Percentiles rank a stretch among this genome's conserved stretches.
phyloP scores from a whole-genome alignment of 2,329 filamentous ascomycete species.

The Daldinia eschscholtzii region DNA sequence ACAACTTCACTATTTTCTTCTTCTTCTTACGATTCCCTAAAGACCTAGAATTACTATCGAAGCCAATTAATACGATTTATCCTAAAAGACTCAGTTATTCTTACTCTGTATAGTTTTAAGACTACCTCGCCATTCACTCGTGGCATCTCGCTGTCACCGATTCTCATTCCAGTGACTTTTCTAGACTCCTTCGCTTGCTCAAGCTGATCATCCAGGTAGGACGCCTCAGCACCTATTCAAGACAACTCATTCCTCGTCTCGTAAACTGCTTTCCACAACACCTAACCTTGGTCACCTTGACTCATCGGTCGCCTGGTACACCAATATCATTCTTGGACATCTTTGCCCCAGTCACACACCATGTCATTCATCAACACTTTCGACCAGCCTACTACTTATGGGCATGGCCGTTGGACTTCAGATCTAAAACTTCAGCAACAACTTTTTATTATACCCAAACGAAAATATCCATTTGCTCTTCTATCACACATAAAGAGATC shows the following conservation, averaged over 20 bases:
- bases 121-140: constrained; percentile 6
- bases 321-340: constrained; percentile 45
- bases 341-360: constrained; percentile 19
- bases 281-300: constrained; percentile 31
- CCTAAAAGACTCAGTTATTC: constrained; percentile 10
- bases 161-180: constrained; percentile 45
- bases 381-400: constrained; percentile 20
- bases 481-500: constrained; percentile 10
- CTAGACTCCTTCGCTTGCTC: constrained; percentile 33
- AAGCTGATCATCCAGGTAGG: constrained; percentile 43
- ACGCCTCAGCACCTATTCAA: constrained; percentile 36
- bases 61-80: constrained; percentile 9
- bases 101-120: constrained; percentile 17
- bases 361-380: constrained; percentile 33
- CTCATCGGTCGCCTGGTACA: constrained; percentile 44
- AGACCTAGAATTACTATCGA: constrained; percentile 26
- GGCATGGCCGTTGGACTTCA: constrained; percentile 1
- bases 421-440: not conserved
- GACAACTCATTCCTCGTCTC: constrained; percentile 49
- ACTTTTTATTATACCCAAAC: constrained; percentile 10
- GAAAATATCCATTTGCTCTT: constrained; percentile 15
- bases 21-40: not conserved
- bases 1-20: constrained; percentile 8
- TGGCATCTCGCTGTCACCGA: constrained; percentile 24
- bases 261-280: constrained; percentile 33